Evolutionary conservation across 768 basidiomycete genomes (phyloP), one percentile per base, ranked within the genome.

Genomic region (Termitomyces bulborhizus): DNA sequence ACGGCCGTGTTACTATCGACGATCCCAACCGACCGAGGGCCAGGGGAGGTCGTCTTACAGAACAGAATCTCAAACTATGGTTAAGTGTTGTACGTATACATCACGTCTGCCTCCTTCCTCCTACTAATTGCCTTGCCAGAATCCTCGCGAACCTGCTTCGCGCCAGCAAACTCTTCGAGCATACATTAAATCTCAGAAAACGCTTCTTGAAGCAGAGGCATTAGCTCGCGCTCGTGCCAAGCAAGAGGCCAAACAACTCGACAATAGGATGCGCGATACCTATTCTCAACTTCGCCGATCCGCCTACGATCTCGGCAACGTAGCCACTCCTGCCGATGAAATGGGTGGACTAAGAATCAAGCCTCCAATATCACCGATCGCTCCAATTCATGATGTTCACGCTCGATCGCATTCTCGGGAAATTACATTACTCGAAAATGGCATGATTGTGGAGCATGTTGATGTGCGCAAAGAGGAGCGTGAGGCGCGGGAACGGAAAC

Each of bases 401-500:
- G 68, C 66, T 34, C 80, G 79, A 31, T 76, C 73, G 21, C 79
- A 83, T 52, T 83, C 84, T 40, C 80, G 88, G 34, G 88, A 93
- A 53, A 77, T 90, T 13, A 90, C 90, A 0, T 73, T 94, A 9
- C 79, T 95, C 21, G 88, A 93, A 68, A 93, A 90, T 60, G 91
- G 91, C 3, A 84, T 94, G 78, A 89, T 93, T 51, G 86, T 93
- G 7, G 93, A 95, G 62, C 88, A 90, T 57, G 87, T 94, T 37
- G 82, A 94, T 67, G 82, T 94, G 18, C 82, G 85, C 32, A 85
- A 77, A 59, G 90, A 91, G 68, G 90, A 90, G 67, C 80, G 73
- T 55, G 89, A 90, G 60, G 87, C 84, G 37, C 79, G 81, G 43
- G 86, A 89, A 43, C 83, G 88, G 27, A 76, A 77, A 55, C 81